Evolutionary conservation across 768 basidiomycete genomes (phyloP).

Genomic region (Tricholoma matsutake): DNA sequence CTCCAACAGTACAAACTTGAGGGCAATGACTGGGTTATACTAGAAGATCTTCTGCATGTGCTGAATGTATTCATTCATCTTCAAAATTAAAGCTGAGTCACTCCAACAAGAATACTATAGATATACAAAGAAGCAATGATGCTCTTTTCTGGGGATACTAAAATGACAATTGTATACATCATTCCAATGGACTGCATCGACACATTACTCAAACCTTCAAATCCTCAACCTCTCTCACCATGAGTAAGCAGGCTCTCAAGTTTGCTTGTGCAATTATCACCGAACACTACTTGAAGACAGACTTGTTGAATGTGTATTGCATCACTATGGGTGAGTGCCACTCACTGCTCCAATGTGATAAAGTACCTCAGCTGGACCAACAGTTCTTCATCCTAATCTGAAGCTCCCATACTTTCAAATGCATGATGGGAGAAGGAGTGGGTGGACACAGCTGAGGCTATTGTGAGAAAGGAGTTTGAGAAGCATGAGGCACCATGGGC

Average conservation of each 20-base stretch:
- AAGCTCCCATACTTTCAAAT: no score
- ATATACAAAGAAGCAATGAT: conserved; percentile 32
- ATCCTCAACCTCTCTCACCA: conserved; percentile 2
- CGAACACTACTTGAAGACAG: conserved; percentile 24
- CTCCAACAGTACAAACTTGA: conserved; percentile 16
- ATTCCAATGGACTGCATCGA: conserved; percentile 39
- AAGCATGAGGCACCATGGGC: neutral
- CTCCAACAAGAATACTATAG: conserved; percentile 12
- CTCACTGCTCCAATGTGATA: no score
- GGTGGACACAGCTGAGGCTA: neutral
- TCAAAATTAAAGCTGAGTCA: neutral
- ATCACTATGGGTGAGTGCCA: conserved; percentile 27
- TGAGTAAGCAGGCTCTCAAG: conserved; percentile 16
- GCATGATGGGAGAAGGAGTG: neutral
- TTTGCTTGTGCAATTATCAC: conserved; percentile 24
- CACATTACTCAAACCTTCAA: conserved; percentile 5
- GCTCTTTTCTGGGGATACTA: conserved; percentile 25
- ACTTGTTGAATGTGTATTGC: conserved; percentile 21
- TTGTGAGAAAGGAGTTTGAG: neutral
- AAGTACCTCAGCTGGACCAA: no score
- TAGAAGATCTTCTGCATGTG: conserved; percentile 21
- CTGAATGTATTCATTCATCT: conserved; percentile 22
- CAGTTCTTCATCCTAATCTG: neutral
- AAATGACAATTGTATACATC: conserved; percentile 22
- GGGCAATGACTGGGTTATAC: conserved; percentile 25